Evolutionary conservation across 2,329 filamentous ascomycete genomes (phyloP).

Genomic region (Cladosporium velox): DNA sequence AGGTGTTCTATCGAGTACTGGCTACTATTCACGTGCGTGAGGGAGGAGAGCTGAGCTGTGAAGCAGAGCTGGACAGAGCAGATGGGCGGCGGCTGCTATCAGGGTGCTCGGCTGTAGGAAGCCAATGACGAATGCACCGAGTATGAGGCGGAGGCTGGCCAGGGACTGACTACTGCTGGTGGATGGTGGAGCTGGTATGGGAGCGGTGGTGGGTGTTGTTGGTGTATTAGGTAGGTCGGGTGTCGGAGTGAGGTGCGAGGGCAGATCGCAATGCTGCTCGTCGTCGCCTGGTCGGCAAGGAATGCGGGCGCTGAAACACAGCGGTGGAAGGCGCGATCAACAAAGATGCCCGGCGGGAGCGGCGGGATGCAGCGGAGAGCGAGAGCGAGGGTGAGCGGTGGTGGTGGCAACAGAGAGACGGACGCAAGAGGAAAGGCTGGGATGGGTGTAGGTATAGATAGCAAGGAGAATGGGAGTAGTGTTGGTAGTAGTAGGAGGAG

Average conservation of each 20-base stretch:
- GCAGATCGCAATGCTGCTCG: slow-evolving; percentile 19
- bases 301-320: slow-evolving; percentile 22
- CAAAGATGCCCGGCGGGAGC: slow-evolving; percentile 12
- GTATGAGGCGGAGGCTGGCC: slow-evolving; percentile 12
- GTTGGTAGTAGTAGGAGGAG: slow-evolving; percentile 10
- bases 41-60: slow-evolving; percentile 3
- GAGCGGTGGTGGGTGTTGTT: neutral
- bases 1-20: slow-evolving; percentile 7
- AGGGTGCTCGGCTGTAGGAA: slow-evolving; percentile 9
- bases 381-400: slow-evolving; percentile 4
- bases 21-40: neutral
- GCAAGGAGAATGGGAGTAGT: slow-evolving; percentile 15
- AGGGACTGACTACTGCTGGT: neutral
- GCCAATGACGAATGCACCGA: slow-evolving; percentile 10
- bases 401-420: neutral
- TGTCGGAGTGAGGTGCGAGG: neutral
- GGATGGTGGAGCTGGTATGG: neutral
- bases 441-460: slow-evolving; percentile 1
- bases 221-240: slow-evolving; percentile 16
- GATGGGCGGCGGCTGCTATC: slow-evolving; percentile 12
- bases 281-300: slow-evolving; percentile 20
- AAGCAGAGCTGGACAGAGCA: slow-evolving; percentile 1
- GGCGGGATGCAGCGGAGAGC: neutral
- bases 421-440: slow-evolving; percentile 17
- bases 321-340: slow-evolving; percentile 20